A percentile compares a stretch with the other conserved stretches of the same genome.
Evolutionary conservation across 2,329 filamentous ascomycete genomes (phyloP).

Genomic region (Aspergillus sp.): DNA sequence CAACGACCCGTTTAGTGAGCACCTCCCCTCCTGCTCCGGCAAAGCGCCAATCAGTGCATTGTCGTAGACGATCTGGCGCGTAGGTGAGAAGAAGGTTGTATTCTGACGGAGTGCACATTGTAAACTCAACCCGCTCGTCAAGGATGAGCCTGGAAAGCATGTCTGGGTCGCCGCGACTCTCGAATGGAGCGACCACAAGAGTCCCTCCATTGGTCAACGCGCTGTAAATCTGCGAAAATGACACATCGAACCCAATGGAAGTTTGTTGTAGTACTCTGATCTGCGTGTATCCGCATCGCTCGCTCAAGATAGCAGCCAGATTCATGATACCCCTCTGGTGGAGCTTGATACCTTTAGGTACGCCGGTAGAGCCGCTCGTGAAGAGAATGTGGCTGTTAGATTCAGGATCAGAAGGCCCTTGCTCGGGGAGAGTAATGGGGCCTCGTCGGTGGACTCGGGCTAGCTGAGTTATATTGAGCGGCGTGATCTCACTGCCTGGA

Average conservation of each 20-base stretch:
- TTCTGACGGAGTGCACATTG: constrained; percentile 2
- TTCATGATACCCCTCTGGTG: background rate
- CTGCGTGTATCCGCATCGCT: background rate
- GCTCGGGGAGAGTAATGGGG: background rate
- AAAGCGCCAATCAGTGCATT: background rate
- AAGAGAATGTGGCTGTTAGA: background rate
- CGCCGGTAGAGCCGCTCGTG: constrained; percentile 10
- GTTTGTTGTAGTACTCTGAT: constrained; percentile 6
- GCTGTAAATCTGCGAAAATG: constrained; percentile 2
- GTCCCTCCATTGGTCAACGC: constrained; percentile 4
- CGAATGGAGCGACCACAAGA: background rate
- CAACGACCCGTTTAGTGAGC: background rate
- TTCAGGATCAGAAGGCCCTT: background rate
- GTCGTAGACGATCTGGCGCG: background rate
- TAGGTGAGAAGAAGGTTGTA: constrained; percentile 1
- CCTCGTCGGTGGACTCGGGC: background rate
- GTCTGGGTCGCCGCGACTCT: background rate
- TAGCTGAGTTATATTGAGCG: background rate
- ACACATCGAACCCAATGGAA: constrained; percentile 6
- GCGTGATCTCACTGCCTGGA: background rate
- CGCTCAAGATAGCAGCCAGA: background rate
- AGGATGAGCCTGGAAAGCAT: background rate
- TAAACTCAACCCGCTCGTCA: background rate
- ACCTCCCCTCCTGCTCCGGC: background rate
- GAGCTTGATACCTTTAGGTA: constrained; percentile 9